phyloP scores from a whole-genome alignment of 768 basidiomycete species.

The Pleurotus platypus region DNA sequence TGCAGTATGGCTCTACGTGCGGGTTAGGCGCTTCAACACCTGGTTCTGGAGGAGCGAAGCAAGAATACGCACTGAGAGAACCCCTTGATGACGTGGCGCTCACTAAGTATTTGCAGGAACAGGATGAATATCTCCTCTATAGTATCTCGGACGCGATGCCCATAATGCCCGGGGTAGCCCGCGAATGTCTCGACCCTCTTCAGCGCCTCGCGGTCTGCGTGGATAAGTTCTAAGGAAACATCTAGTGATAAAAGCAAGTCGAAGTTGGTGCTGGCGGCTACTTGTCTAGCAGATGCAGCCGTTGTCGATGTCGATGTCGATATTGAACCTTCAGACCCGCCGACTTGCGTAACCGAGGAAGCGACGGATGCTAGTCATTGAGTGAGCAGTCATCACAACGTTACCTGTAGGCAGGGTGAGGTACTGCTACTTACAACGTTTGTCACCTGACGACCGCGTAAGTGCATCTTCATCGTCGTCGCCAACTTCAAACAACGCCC shows the following conservation, averaged over 20 bases:
- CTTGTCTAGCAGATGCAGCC: slow-evolving; percentile 9
- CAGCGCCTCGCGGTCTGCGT: slow-evolving; percentile 85
- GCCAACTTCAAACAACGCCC: slow-evolving; percentile 49
- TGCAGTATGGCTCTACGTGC: slow-evolving; percentile 73
- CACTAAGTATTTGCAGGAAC: slow-evolving; percentile 71
- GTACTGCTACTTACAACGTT: slow-evolving; percentile 1
- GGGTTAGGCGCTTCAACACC: background rate
- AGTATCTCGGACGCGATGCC: slow-evolving; percentile 84
- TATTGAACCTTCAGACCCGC: background rate
- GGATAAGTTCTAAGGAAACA: slow-evolving; percentile 86
- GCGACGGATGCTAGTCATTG: background rate
- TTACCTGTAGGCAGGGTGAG: too few relatives aligned
- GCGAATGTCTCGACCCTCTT: slow-evolving; percentile 92
- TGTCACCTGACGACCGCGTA: slow-evolving; percentile 12
- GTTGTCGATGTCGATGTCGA: slow-evolving; percentile 12
- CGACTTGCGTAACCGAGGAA: background rate
- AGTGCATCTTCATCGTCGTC: slow-evolving; percentile 29
- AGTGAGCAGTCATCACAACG: background rate
- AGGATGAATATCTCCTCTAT: slow-evolving; percentile 93
- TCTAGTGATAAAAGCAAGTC: slow-evolving; percentile 92
- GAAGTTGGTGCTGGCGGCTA: slow-evolving; percentile 35
- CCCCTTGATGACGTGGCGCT: slow-evolving; percentile 76
- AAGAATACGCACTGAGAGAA: slow-evolving; percentile 55
- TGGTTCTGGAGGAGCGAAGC: slow-evolving; percentile 13
- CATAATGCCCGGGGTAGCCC: slow-evolving; percentile 83